These are phyloP conservation scores for Myxozyma lipomycoides DNA, from an alignment of 805 yeast genomes.

Conservation along the genomic window DNA sequence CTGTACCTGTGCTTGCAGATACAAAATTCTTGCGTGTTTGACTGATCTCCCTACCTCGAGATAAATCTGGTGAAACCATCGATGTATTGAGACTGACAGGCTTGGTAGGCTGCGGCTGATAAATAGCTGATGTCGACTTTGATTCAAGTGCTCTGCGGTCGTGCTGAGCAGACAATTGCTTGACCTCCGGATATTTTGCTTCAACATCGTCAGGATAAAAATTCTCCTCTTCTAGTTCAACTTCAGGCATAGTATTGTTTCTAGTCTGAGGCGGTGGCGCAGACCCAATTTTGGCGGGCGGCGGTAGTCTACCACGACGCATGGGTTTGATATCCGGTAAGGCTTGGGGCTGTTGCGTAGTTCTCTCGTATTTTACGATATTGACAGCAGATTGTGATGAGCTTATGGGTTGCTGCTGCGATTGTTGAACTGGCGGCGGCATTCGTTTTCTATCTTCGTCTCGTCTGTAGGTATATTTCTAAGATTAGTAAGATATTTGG, in stretches of 20 bases:
- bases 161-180: neutral
- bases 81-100: conserved; percentile 1
- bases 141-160: neutral
- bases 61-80: conserved; percentile 1
- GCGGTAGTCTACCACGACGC: conserved; percentile 27
- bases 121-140: neutral
- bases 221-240: neutral
- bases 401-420: neutral
- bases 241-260: neutral
- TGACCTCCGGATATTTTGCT: neutral
- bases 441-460: conserved; percentile 6
- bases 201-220: neutral
- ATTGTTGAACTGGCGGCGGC: conserved; percentile 20
- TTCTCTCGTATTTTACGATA: conserved; percentile 12
- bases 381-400: neutral
- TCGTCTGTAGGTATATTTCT: conserved; percentile 6
- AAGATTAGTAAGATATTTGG: neutral
- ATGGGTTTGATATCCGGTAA: conserved; percentile 26
- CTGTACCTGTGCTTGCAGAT: neutral
- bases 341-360: neutral
- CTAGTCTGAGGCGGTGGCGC: too few relatives aligned
- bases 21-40: neutral
- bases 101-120: conserved; percentile 19
- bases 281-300: conserved; percentile 4
- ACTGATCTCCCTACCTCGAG: neutral